These are phyloP conservation scores for Peronospora belbahrii DNA, from an alignment of 352 stramenopile species.

Conservation along the genomic window DNA sequence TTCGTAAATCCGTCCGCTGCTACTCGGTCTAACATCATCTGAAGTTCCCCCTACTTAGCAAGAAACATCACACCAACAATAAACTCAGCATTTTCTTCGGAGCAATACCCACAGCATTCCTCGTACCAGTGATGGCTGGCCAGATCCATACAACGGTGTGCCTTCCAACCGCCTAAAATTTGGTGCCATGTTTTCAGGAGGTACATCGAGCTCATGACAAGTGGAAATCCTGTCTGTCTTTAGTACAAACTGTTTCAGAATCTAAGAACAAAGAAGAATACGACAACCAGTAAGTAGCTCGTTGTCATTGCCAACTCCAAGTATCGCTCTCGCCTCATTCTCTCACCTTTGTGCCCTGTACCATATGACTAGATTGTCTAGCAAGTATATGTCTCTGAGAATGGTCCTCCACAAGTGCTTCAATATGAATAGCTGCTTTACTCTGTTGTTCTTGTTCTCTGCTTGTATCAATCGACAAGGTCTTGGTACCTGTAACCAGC, in stretches of 20 bases:
- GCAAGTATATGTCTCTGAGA: conserved; percentile 40
- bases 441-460: conserved; percentile 16
- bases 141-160: conserved; percentile 63
- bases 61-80: conserved; percentile 9
- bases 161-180: conserved; percentile 73
- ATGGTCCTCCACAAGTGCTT: conserved; percentile 57
- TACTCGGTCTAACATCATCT: conserved; percentile 58
- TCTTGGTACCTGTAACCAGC: conserved; percentile 26
- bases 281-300: not conserved
- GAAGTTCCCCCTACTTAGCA: conserved; percentile 51
- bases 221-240: conserved; percentile 78
- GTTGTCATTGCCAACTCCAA: not conserved
- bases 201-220: conserved; percentile 61
- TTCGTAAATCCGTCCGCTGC: conserved; percentile 66
- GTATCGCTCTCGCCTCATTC: not conserved
- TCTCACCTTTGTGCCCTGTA: conserved; percentile 65
- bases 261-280: conserved; percentile 14
- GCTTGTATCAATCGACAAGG: conserved; percentile 8
- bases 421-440: conserved; percentile 58
- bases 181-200: conserved; percentile 53
- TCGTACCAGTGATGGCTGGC: conserved; percentile 63
- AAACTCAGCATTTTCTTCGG: not conserved
- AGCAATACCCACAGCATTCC: not conserved
- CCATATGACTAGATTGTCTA: conserved; percentile 45
- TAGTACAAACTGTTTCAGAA: conserved; percentile 81